Percentiles rank a stretch among this genome's conserved stretches.
Conservation (phyloP, 345 rosid genomes). For the Citrus reticulata region DNA sequence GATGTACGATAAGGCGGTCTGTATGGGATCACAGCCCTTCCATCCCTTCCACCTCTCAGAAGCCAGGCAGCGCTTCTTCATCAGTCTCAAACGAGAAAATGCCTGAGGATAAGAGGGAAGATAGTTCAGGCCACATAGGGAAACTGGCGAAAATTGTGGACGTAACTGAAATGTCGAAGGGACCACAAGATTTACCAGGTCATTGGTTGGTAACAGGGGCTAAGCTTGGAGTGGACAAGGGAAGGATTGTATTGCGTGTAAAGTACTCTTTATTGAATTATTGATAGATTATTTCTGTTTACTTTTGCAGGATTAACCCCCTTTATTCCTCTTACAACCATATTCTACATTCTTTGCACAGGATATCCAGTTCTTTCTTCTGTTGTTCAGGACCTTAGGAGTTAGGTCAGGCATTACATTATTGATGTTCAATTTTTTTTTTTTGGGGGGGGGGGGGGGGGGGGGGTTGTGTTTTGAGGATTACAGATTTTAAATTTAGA, state of each 20-base stretch:
- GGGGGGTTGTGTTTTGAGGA: not conserved
- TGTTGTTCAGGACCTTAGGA: conserved; percentile 15
- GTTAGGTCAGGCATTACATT: not conserved
- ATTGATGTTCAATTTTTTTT: not conserved
- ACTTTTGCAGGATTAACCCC: conserved; percentile 20
- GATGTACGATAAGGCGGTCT: conserved; percentile 91
- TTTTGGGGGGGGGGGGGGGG: too few relatives aligned
- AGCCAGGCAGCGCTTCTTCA: conserved; percentile 53
- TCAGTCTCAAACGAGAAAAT: conserved; percentile 39
- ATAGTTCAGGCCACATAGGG: conserved; percentile 46
- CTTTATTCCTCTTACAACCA: conserved; percentile 22
- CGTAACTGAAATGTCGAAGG: conserved; percentile 76
- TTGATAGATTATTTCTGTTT: conserved; percentile 30
- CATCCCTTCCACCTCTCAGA: conserved; percentile 25
- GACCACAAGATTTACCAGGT: conserved; percentile 92
- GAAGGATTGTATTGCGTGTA: conserved; percentile 82
- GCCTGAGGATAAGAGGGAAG: conserved; percentile 62
- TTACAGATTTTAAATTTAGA: not conserved
- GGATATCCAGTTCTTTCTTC: conserved; percentile 34
- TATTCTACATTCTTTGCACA: conserved; percentile 68
- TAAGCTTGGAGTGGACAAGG: conserved; percentile 93
- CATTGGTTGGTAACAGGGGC: conserved; percentile 99
- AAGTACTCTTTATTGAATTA: conserved; percentile 93
- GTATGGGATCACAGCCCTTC: conserved; percentile 94
- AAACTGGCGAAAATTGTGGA: conserved; percentile 83